phyloP scores from a whole-genome alignment of 2,329 filamentous ascomycete species.

The Ceratocystis colombiana region DNA sequence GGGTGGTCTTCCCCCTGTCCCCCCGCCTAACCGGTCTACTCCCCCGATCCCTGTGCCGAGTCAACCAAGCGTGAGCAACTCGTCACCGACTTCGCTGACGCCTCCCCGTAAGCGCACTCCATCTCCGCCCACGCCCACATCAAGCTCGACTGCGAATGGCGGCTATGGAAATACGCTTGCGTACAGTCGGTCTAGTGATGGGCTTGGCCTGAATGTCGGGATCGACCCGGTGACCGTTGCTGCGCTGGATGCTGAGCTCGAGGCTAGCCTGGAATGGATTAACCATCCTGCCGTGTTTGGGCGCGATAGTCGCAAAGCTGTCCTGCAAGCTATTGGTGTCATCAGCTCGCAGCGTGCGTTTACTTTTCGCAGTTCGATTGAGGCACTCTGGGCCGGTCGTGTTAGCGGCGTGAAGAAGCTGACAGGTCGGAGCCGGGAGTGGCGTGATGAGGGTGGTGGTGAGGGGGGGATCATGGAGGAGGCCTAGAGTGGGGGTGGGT shows the following conservation, averaged over 20 bases:
- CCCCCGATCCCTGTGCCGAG: constrained; percentile 30
- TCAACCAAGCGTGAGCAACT: constrained; percentile 21
- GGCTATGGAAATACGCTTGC: constrained; percentile 38
- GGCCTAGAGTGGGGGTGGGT: constrained; percentile 34
- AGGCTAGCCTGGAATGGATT: constrained; percentile 91
- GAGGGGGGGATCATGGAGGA: constrained; percentile 55
- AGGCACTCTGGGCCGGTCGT: constrained; percentile 78
- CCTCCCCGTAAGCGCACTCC: constrained; percentile 48
- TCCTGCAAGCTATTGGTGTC: constrained; percentile 90
- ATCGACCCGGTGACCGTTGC: constrained; percentile 74
- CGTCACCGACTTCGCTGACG: constrained; percentile 38
- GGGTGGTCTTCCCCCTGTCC: constrained; percentile 82
- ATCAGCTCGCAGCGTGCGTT: constrained; percentile 91
- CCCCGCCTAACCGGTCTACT: constrained; percentile 41
- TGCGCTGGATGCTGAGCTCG: constrained; percentile 82
- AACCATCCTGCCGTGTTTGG: constrained; percentile 91
- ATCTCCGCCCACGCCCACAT: constrained; percentile 43
- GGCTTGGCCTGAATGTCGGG: constrained; percentile 54
- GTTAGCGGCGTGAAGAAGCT: constrained; percentile 71
- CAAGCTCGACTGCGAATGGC: constrained; percentile 35
- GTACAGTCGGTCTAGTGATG: constrained; percentile 47
- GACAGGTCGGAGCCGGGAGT: constrained; percentile 76
- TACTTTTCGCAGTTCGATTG: constrained; percentile 82
- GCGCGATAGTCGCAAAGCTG: constrained; percentile 86
- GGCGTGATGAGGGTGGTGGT: constrained; percentile 78